Base-by-base conservation (phyloP, 176 grass and related monocot species). In the Oryza glumipatula region DNA sequence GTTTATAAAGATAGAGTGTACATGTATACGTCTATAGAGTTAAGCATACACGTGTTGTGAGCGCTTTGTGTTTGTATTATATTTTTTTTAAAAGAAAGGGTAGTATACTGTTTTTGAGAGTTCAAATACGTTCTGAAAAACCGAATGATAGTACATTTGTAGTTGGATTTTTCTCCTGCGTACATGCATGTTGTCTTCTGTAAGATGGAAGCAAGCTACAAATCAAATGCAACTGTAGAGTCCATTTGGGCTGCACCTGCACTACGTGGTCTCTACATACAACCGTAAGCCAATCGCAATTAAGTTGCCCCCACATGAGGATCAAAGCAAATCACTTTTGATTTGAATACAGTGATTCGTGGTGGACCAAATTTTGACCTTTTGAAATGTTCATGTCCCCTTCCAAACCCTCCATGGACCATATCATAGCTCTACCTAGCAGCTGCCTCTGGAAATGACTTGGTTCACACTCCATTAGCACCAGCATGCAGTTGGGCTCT, bases 401-500 rank as follows among this genome's bases (percentile, higher is more conserved):
- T 32, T 41, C 15, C 51, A 7, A 12, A 22, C 30, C 17, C 21
- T 39, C 30, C 68, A 88, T 17, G 79, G 72, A 71, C 65, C 67
- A 54, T 77, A 43, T 60, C 44, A 88, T 77, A 7, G 30, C 2
- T 32, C 30, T 32, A 32, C 30, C 52, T 49, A 76, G 41, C 9
- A 76, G 41, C 9, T 71, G 28, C n/a, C 54, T 51, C 4, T 21
- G 7, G 14, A 16, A 67, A 32, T 79, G 24, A 22, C 68, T 79
- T 88, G 56, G 32, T 80, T 88, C 83, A 77, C 52, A 82, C 88
- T 45, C 70, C 61, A 70, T 21, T 54, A 8, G 54, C 54, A 56
- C 16, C 52, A 56, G 5, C 52, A 14, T 4, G 7, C 33, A 38
- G 19, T 39, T 44, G 43, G 35, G 7, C 23, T 68, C 64, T 63